A percentile compares a stretch with the other conserved stretches of the same genome.
These are phyloP conservation scores for Nemania bipapillata DNA, from an alignment of 2,329 filamentous ascomycete species.

Conservation along the genomic window DNA sequence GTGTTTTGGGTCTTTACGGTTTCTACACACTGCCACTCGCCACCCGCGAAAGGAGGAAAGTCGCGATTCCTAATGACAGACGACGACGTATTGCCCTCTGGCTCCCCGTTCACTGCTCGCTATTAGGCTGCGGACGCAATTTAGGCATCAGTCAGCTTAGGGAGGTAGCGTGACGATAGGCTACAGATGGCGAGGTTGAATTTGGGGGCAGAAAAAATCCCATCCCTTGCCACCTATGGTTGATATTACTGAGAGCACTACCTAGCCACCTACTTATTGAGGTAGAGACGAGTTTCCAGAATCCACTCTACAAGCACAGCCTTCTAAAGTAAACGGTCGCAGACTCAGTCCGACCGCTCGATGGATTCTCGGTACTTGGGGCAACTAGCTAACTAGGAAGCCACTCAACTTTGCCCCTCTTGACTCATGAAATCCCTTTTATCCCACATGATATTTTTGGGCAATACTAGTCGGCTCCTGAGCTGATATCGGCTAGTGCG, in stretches of 20 bases:
- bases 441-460: conserved; percentile 9
- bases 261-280: too few species aligned
- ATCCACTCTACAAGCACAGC: conserved; percentile 11
- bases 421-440: not conserved
- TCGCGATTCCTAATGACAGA: not conserved
- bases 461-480: not conserved
- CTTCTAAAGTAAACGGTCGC: not conserved
- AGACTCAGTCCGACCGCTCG: not conserved
- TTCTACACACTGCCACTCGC: not conserved
- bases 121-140: not conserved
- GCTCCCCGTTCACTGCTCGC: not conserved
- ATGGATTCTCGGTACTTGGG: not conserved
- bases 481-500: conserved; percentile 23
- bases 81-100: not conserved
- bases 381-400: not conserved
- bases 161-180: not conserved
- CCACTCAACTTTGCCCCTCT: not conserved
- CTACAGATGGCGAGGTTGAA: conserved; percentile 16
- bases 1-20: too few species aligned
- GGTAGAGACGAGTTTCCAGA: not conserved
- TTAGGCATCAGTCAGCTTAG: not conserved
- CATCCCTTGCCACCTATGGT: not conserved
- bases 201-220: conserved; percentile 17
- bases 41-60: not conserved
- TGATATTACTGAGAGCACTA: not conserved